These are phyloP conservation scores for Diaporthe sp. DNA, from an alignment of 2,329 filamentous ascomycete species.

Conservation along the genomic window DNA sequence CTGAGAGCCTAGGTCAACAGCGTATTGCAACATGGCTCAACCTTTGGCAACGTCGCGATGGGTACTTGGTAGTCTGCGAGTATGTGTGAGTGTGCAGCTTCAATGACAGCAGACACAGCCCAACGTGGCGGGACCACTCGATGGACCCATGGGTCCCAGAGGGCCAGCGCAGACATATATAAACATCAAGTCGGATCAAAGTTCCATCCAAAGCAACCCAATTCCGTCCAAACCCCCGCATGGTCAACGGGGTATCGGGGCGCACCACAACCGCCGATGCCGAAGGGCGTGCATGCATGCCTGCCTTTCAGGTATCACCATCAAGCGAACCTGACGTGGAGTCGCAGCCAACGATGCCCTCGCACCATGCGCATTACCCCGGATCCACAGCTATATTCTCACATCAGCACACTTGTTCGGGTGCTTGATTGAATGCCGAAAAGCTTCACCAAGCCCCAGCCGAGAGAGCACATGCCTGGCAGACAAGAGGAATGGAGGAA, in stretches of 20 bases:
- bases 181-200: background rate
- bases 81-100: background rate
- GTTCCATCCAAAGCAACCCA: background rate
- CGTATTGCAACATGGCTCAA: slow-evolving; percentile 19
- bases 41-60: background rate
- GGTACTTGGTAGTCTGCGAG: too few relatives aligned
- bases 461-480: too few relatives aligned
- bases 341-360: background rate
- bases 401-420: background rate
- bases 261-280: slow-evolving; percentile 1
- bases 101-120: background rate
- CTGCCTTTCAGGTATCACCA: background rate
- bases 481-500: background rate
- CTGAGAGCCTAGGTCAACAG: slow-evolving; percentile 9
- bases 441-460: background rate
- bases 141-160: background rate
- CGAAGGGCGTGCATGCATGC: background rate
- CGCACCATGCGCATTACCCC: background rate
- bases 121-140: background rate
- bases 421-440: background rate
- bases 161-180: background rate
- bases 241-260: background rate
- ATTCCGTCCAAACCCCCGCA: slow-evolving; percentile 2
- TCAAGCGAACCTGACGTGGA: background rate
- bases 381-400: background rate